Evolutionary conservation across 441 rosid species (phyloP).

Genomic region (Populus hybrid): DNA sequence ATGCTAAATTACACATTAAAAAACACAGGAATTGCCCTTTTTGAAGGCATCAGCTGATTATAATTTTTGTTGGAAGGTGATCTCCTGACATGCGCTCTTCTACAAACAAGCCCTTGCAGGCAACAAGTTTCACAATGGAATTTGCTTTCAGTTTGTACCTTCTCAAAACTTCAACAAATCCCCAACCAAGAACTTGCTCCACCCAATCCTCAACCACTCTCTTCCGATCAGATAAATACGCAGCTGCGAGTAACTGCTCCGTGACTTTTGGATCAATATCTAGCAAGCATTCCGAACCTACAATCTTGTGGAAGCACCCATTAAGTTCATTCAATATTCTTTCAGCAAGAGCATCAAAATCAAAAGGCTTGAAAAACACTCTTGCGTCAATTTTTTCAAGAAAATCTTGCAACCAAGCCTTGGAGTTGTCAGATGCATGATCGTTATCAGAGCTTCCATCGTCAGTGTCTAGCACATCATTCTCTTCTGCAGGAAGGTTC

Average conservation of each 20-base stretch:
- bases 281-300: conserved; percentile 41
- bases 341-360: conserved; percentile 63
- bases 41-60: conserved; percentile 23
- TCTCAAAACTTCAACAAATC: conserved; percentile 40
- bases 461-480: conserved; percentile 27
- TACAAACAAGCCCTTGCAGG: conserved; percentile 27
- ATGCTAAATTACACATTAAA: conserved; percentile 17
- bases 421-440: conserved; percentile 35
- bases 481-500: conserved; percentile 70
- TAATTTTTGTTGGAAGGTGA: conserved; percentile 51
- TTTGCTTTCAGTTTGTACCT: conserved; percentile 24
- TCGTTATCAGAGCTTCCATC: conserved; percentile 28
- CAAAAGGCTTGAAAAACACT: conserved; percentile 57
- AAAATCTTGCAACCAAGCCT: conserved; percentile 67
- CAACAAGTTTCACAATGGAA: conserved; percentile 41
- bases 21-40: not conserved
- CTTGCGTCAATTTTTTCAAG: conserved; percentile 46
- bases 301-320: conserved; percentile 33
- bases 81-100: conserved; percentile 41
- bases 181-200: conserved; percentile 41
- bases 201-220: conserved; percentile 53
- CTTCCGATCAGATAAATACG: conserved; percentile 42
- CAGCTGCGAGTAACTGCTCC: conserved; percentile 51
- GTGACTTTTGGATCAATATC: conserved; percentile 60
- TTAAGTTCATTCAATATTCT: conserved; percentile 36